Conservation (phyloP, 2,329 filamentous ascomycete genomes). For the Xylaria sp. region DNA sequence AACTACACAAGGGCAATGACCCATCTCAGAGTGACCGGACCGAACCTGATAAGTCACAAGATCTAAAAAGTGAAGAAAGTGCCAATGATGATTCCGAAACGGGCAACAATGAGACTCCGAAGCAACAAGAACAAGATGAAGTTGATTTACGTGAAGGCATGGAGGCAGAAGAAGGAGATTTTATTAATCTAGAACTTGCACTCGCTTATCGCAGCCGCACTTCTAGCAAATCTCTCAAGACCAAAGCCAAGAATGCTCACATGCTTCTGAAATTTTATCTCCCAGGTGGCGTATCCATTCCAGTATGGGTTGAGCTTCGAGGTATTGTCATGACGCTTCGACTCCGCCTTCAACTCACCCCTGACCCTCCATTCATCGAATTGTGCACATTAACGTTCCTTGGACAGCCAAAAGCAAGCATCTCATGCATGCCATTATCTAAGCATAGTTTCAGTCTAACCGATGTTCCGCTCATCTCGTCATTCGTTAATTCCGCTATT, state of each 20-base stretch:
- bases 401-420: slow-evolving; percentile 77
- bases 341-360: slow-evolving; percentile 76
- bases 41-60: slow-evolving; percentile 53
- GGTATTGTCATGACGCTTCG: slow-evolving; percentile 78
- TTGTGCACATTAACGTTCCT: slow-evolving; percentile 79
- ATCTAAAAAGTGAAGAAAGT: slow-evolving; percentile 49
- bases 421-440: slow-evolving; percentile 76
- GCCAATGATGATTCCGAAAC: slow-evolving; percentile 47
- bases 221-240: slow-evolving; percentile 67
- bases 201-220: slow-evolving; percentile 77
- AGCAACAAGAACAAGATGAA: slow-evolving; percentile 54
- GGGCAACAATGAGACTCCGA: slow-evolving; percentile 45
- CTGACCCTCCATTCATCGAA: slow-evolving; percentile 82
- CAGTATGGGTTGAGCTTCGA: slow-evolving; percentile 80
- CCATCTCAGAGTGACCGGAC: slow-evolving; percentile 61
- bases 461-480: slow-evolving; percentile 78
- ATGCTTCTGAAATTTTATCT: slow-evolving; percentile 78
- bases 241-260: slow-evolving; percentile 77
- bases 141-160: slow-evolving; percentile 65
- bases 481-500: slow-evolving; percentile 79
- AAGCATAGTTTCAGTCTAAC: slow-evolving; percentile 78
- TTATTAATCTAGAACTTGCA: slow-evolving; percentile 80
- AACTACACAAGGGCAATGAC: slow-evolving; percentile 59
- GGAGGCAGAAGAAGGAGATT: slow-evolving; percentile 81
- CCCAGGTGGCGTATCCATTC: slow-evolving; percentile 62